A percentile compares a stretch with the other conserved stretches of the same genome.
These are phyloP conservation scores for Chrysanthemum lavandulifolium DNA, from an alignment of 129 eudicot species.

Conservation along the genomic window DNA sequence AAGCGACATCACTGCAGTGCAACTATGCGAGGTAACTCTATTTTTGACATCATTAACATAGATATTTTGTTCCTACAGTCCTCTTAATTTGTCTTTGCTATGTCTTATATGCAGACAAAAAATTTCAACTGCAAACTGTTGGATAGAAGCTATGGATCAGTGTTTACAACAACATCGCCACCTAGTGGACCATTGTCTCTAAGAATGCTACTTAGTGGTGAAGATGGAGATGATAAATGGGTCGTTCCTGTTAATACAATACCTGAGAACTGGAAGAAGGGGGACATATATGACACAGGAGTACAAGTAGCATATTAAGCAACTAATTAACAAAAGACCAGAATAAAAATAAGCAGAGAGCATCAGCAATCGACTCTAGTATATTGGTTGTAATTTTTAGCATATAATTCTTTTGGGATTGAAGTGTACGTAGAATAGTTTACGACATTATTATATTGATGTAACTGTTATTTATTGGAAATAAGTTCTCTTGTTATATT, in stretches of 20 bases:
- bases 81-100: neutral
- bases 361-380: neutral
- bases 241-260: slow-evolving; percentile 62
- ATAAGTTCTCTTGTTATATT: slow-evolving; percentile 11
- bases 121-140: slow-evolving; percentile 62
- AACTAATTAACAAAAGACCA: neutral
- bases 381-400: neutral
- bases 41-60: neutral
- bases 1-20: slow-evolving; percentile 79
- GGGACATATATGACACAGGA: slow-evolving; percentile 74
- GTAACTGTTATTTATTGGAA: slow-evolving; percentile 4
- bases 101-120: slow-evolving; percentile 48
- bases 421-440: no score
- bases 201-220: slow-evolving; percentile 77
- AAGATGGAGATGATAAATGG: slow-evolving; percentile 74
- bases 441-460: neutral
- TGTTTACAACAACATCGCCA: slow-evolving; percentile 75
- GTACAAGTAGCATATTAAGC: slow-evolving; percentile 55
- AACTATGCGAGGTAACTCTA: slow-evolving; percentile 66
- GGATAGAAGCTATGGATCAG: slow-evolving; percentile 79
- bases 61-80: neutral
- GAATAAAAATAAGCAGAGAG: slow-evolving; percentile 24
- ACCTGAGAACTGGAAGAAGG: slow-evolving; percentile 75
- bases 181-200: slow-evolving; percentile 65
- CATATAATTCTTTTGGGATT: neutral